Conservation (phyloP, 2,329 filamentous ascomycete genomes). For the Aspergillus thermomutatus region DNA sequence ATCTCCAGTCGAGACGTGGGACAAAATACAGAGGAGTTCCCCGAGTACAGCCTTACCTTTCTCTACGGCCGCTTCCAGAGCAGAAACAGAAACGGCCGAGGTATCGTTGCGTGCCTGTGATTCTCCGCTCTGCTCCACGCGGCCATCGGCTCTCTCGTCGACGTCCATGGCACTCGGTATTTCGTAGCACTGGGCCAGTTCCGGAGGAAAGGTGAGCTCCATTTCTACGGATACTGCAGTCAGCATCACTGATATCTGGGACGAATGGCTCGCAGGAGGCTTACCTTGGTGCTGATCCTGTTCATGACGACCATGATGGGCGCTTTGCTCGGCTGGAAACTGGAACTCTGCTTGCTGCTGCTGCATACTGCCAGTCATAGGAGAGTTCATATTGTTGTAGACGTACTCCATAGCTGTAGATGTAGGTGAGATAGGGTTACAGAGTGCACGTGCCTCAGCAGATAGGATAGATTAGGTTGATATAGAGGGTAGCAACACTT, state of each 20-base stretch:
- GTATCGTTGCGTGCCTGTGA: slow-evolving; percentile 18
- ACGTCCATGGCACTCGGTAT: background rate
- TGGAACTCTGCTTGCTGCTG: background rate
- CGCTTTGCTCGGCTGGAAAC: background rate
- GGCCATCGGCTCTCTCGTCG: background rate
- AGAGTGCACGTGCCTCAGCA: no score
- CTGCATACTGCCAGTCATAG: no score
- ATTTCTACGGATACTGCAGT: no score
- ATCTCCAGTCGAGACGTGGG: background rate
- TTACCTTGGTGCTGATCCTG: background rate
- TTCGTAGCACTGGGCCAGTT: background rate
- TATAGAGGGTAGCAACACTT: no score
- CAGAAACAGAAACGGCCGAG: slow-evolving; percentile 18
- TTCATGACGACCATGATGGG: background rate
- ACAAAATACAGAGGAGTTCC: background rate
- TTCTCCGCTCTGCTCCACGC: slow-evolving; percentile 29
- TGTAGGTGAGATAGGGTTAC: no score
- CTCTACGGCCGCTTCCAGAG: slow-evolving; percentile 22
- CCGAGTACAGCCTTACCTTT: background rate
- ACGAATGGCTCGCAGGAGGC: background rate
- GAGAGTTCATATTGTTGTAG: no score
- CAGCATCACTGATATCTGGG: background rate
- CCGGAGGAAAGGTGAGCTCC: background rate
- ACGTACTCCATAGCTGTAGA: no score
- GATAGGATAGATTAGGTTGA: no score